Percentiles rank a stretch among this genome's conserved stretches.
phyloP scores from a whole-genome alignment of 2,329 filamentous ascomycete species.

The Proliferodiscus dingleyae region DNA sequence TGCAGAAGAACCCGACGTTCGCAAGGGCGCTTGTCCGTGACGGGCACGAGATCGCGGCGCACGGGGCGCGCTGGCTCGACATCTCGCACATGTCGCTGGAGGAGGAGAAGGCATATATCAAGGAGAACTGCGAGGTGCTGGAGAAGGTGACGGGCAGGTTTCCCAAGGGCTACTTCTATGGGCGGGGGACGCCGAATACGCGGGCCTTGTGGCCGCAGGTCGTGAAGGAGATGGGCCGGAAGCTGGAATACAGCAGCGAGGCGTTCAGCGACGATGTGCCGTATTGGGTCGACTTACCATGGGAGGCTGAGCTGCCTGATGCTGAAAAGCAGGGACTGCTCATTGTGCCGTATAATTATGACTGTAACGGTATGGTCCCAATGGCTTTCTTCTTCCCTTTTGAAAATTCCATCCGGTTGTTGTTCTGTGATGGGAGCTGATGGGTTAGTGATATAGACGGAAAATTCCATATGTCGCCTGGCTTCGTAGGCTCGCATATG shows the following conservation, averaged over 20 bases:
- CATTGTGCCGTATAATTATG: slow-evolving; percentile 49
- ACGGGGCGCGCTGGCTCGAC: slow-evolving; percentile 39
- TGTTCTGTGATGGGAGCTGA: no score
- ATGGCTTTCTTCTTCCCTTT: slow-evolving; percentile 33
- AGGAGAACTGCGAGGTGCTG: slow-evolving; percentile 30
- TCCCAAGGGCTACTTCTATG: slow-evolving; percentile 33
- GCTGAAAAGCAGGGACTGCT: slow-evolving; percentile 40
- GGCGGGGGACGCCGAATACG: slow-evolving; percentile 36
- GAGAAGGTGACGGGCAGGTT: slow-evolving; percentile 31
- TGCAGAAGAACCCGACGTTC: slow-evolving; percentile 37
- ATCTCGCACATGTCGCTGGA: slow-evolving; percentile 34
- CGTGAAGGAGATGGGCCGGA: slow-evolving; percentile 42
- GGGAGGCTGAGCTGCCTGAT: slow-evolving; percentile 37
- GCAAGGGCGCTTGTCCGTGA: slow-evolving; percentile 36
- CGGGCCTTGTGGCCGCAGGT: slow-evolving; percentile 41
- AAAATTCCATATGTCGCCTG: slow-evolving; percentile 23
- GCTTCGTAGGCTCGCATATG: slow-evolving; percentile 16
- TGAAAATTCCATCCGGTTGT: slow-evolving; percentile 16
- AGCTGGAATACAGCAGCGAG: slow-evolving; percentile 40
- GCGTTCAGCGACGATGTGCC: slow-evolving; percentile 50
- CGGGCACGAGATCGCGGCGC: slow-evolving; percentile 39
- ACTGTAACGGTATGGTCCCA: slow-evolving; percentile 41
- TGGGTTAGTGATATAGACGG: no score
- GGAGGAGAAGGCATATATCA: slow-evolving; percentile 35
- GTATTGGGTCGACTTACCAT: slow-evolving; percentile 49